Evolutionary conservation across 2,329 filamentous ascomycete species (phyloP).

Genomic region (Plenodomus tracheiphilus): DNA sequence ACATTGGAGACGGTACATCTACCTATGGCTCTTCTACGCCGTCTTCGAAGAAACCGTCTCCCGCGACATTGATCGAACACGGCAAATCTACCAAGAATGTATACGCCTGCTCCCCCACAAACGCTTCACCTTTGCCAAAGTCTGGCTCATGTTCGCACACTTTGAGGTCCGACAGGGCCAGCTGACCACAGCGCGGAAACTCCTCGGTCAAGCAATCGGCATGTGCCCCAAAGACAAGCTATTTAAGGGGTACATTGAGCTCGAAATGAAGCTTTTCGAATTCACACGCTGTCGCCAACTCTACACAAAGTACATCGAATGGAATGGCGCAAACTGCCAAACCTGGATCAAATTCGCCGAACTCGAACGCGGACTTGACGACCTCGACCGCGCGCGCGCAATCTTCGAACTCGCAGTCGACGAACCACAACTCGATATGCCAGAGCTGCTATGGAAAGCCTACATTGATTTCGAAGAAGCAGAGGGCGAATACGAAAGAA

Average conservation of each 20-base stretch:
- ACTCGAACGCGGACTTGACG: constrained; percentile 87
- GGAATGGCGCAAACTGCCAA: constrained; percentile 85
- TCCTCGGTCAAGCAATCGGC: constrained; percentile 85
- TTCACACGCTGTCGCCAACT: constrained; percentile 88
- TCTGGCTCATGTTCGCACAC: constrained; percentile 92
- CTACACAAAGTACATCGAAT: constrained; percentile 92
- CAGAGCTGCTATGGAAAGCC: constrained; percentile 94
- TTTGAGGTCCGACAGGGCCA: constrained; percentile 90
- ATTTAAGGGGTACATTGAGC: constrained; percentile 89
- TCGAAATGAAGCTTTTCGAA: constrained; percentile 92
- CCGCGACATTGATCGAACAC: constrained; percentile 75
- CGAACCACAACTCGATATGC: constrained; percentile 90
- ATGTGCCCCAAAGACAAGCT: constrained; percentile 96
- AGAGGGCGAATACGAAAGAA: constrained; percentile 85
- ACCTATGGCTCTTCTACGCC: constrained; percentile 97
- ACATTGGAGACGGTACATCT: constrained; percentile 96
- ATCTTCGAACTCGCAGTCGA: constrained; percentile 90
- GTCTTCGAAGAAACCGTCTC: constrained; percentile 90
- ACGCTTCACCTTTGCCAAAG: constrained; percentile 94
- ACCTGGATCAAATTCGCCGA: constrained; percentile 98
- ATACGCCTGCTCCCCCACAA: constrained; percentile 89
- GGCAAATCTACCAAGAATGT: constrained; percentile 89
- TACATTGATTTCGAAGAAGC: constrained; percentile 99
- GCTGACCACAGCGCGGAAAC: constrained; percentile 79
- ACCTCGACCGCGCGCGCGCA: constrained; percentile 81